phyloP scores from a whole-genome alignment of 2,329 filamentous ascomycete species.

The Sclerotinia spermophila region DNA sequence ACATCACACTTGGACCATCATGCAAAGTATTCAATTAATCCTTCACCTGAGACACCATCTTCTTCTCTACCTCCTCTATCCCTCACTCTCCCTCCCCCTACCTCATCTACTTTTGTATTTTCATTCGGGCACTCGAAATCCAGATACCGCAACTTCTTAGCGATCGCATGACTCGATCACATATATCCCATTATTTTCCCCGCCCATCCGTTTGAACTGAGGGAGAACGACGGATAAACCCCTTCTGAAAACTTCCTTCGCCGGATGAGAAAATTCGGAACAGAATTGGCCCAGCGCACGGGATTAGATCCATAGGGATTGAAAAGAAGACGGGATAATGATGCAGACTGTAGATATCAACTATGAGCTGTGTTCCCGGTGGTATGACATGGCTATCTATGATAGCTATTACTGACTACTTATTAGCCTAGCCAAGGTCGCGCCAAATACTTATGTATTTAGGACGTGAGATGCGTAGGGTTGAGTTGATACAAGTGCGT shows the following conservation, averaged over 20 bases:
- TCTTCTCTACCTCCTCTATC: not conserved
- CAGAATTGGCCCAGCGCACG: not conserved
- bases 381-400: constrained; percentile 36
- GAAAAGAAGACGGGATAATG: not conserved
- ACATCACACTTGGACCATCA: not conserved
- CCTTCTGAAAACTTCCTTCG: not conserved
- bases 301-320: not conserved
- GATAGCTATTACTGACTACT: too few species aligned
- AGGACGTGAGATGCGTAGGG: constrained; percentile 30
- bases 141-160: not conserved
- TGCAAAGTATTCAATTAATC: not conserved
- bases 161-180: constrained; percentile 18
- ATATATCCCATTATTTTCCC: not conserved
- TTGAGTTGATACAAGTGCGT: constrained; percentile 40
- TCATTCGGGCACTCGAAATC: not conserved
- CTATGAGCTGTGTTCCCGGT: constrained; percentile 43
- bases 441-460: constrained; percentile 25
- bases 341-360: constrained; percentile 39
- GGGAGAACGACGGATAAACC: not conserved
- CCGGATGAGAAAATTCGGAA: not conserved
- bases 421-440: not conserved
- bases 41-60: not conserved
- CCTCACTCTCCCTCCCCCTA: not conserved
- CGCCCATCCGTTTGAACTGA: not conserved
- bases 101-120: not conserved